Percentiles rank a stretch among this genome's conserved stretches.
Evolutionary conservation across 176 grass and related monocot genomes (phyloP).

Genomic region (Phoenix roebelenii): DNA sequence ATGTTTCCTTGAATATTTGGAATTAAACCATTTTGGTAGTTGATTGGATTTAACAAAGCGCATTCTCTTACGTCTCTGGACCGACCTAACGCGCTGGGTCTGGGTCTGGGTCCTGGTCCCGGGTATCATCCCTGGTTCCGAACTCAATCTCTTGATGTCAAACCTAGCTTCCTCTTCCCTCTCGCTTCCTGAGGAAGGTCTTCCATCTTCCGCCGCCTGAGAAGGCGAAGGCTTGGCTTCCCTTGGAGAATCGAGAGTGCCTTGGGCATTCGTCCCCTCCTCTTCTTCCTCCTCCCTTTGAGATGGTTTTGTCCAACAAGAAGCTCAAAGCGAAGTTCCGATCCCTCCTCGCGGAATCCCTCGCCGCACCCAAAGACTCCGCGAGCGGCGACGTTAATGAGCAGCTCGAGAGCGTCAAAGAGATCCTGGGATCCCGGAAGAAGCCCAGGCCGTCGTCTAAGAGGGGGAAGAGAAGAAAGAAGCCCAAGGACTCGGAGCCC

Average conservation of each 20-base stretch:
- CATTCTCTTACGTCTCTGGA: no score
- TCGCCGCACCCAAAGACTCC: neutral
- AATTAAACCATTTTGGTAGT: no score
- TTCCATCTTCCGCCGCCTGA: no score
- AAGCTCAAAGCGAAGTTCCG: slow-evolving; percentile 72
- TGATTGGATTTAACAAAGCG: no score
- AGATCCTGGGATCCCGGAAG: slow-evolving; percentile 36
- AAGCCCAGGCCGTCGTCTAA: slow-evolving; percentile 25
- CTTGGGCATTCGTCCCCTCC: neutral
- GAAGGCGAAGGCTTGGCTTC: no score
- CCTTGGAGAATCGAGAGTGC: neutral
- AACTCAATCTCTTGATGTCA: no score
- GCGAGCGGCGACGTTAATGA: slow-evolving; percentile 4
- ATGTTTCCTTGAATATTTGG: no score
- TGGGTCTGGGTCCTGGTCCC: no score
- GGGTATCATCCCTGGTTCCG: no score
- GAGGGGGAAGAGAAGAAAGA: slow-evolving; percentile 21
- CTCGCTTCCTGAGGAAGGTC: no score
- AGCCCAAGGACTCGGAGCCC: slow-evolving; percentile 4
- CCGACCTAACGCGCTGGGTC: no score
- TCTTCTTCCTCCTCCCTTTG: neutral
- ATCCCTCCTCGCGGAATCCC: slow-evolving; percentile 8
- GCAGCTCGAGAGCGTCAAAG: slow-evolving; percentile 26
- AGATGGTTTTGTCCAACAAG: slow-evolving; percentile 79
- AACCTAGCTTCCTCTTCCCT: no score